Evolutionary conservation across 2,329 filamentous ascomycete genomes (phyloP).

Genomic region (Phaeophleospora eucalypticola): DNA sequence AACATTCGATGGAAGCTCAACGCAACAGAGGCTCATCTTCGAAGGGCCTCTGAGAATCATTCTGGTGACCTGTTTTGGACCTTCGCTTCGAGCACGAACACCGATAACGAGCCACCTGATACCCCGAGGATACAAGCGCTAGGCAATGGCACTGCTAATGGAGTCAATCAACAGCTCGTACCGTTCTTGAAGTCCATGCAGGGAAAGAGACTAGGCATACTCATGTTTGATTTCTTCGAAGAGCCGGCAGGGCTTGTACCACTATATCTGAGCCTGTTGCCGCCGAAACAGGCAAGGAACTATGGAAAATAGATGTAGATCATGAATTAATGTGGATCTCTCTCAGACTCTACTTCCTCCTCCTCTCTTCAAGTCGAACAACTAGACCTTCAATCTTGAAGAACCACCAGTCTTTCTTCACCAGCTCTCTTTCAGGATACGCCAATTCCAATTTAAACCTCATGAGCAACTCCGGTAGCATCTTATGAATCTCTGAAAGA

Average conservation of each 20-base stretch:
- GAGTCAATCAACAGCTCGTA: slow-evolving; percentile 45
- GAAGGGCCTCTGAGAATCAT: slow-evolving; percentile 30
- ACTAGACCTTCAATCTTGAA: not conserved
- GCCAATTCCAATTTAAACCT: slow-evolving; percentile 22
- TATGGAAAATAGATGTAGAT: no score
- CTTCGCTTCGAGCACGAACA: slow-evolving; percentile 45
- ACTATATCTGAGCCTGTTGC: slow-evolving; percentile 34
- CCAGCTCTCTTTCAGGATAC: not conserved
- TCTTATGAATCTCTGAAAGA: slow-evolving; percentile 29
- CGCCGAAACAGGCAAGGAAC: slow-evolving; percentile 13
- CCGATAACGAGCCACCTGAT: slow-evolving; percentile 36
- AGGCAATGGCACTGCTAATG: slow-evolving; percentile 38
- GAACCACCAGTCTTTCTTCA: not conserved
- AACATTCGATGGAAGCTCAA: slow-evolving; percentile 47
- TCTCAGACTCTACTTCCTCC: no score
- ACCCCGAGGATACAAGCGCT: slow-evolving; percentile 47
- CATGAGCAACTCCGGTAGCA: slow-evolving; percentile 29
- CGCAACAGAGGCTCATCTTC: slow-evolving; percentile 40
- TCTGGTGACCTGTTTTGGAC: slow-evolving; percentile 46
- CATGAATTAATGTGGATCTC: no score
- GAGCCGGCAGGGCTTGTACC: slow-evolving; percentile 41
- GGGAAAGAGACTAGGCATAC: slow-evolving; percentile 47
- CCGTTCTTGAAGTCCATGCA: slow-evolving; percentile 35
- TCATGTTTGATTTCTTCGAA: slow-evolving; percentile 53
- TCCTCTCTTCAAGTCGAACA: no score